phyloP scores from a whole-genome alignment of 1,284 basidiomycete genomes.

The Papiliotrema laurentii region DNA sequence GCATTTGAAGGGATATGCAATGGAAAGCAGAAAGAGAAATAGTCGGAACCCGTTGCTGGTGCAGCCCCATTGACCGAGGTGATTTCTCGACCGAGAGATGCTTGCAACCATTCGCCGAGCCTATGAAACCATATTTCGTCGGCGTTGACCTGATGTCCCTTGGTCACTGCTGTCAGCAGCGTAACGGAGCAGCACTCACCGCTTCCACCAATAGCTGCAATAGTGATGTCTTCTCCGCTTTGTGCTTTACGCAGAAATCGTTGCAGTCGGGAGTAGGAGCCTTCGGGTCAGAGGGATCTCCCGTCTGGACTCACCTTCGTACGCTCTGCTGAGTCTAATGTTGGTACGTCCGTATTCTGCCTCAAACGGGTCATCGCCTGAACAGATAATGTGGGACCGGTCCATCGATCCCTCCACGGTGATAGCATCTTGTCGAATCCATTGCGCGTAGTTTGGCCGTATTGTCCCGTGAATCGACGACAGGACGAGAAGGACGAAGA shows the following conservation, averaged over 20 bases:
- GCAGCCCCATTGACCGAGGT: conserved; percentile 39
- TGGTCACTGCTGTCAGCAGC: conserved; percentile 29
- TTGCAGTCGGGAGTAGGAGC: conserved; percentile 27
- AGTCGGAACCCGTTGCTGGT: conserved; percentile 46
- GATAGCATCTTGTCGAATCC: no score
- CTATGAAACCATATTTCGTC: conserved; percentile 38
- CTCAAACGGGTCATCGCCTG: conserved; percentile 35
- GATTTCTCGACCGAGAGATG: conserved; percentile 23
- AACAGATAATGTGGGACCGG: no score
- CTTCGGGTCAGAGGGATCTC: conserved; percentile 12
- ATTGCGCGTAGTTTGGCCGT: no score
- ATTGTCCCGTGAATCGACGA: no score
- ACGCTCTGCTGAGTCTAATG: conserved; percentile 32
- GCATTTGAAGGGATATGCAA: conserved; percentile 39
- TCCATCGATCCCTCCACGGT: no score
- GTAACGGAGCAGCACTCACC: conserved; percentile 20
- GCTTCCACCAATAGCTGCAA: conserved; percentile 43
- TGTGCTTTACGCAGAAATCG: conserved; percentile 35
- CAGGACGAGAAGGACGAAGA: no score
- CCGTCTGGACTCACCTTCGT: conserved; percentile 34
- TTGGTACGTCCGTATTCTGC: conserved; percentile 36
- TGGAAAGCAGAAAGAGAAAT: conserved; percentile 47
- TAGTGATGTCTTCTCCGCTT: conserved; percentile 33
- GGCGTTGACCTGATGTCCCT: conserved; percentile 35
- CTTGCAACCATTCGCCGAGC: conserved; percentile 36